A percentile compares a stretch with the other conserved stretches of the same genome.
phyloP scores from a whole-genome alignment of 192 early-diverging fungal genomes.

The Gamsiella multidivaricata region DNA sequence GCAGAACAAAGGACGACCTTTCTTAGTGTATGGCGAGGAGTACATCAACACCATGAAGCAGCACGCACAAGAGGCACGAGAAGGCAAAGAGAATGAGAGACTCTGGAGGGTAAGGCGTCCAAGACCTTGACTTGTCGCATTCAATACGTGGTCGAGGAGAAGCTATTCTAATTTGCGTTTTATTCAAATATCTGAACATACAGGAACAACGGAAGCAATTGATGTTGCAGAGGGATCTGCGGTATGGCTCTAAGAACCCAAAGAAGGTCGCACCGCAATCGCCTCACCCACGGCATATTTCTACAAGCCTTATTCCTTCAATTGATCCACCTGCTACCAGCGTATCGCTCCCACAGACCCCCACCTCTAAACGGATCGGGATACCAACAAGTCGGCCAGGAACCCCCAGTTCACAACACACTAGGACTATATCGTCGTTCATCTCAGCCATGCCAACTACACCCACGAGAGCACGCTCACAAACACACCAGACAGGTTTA shows the following conservation, averaged over 20 bases:
- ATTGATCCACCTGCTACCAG: background rate
- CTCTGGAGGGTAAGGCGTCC: constrained; percentile 37
- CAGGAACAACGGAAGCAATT: constrained; percentile 22
- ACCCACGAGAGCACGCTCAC: constrained; percentile 27
- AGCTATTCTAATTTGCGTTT: background rate
- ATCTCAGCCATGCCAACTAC: constrained; percentile 32
- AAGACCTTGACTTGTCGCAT: background rate
- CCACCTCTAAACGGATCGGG: constrained; percentile 30
- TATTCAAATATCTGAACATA: background rate
- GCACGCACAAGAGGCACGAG: constrained; percentile 32
- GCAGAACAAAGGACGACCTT: constrained; percentile 46
- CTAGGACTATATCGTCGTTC: constrained; percentile 16
- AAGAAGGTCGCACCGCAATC: constrained; percentile 26
- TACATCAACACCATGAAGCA: constrained; percentile 48
- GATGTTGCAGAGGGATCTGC: constrained; percentile 20
- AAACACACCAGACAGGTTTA: background rate
- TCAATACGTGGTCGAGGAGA: background rate
- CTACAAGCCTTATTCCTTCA: constrained; percentile 1
- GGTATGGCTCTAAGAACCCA: constrained; percentile 39
- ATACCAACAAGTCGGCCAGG: constrained; percentile 22
- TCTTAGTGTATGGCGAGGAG: constrained; percentile 58
- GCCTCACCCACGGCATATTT: constrained; percentile 36
- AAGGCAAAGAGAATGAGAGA: constrained; percentile 44
- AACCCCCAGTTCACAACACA: constrained; percentile 31
- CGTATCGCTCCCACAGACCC: constrained; percentile 29